Percentiles rank a stretch among this genome's conserved stretches.
Conservation (phyloP, 495 filamentous ascomycete species). For the Xylaria scruposa region DNA sequence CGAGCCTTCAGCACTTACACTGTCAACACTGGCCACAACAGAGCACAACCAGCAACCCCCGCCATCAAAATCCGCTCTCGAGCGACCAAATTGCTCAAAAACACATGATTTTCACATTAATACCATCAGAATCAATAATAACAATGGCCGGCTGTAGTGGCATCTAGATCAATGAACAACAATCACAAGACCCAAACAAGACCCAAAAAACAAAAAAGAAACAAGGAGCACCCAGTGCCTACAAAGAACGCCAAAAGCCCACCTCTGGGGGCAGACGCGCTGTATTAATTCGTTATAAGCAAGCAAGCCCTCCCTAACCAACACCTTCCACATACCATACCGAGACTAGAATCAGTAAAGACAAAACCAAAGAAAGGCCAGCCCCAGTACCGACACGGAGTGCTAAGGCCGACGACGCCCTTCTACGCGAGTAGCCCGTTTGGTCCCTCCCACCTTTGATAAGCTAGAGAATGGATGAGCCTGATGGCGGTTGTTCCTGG, state of each 20-base stretch:
- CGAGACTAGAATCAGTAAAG: conserved; percentile 22
- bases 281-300: conserved; percentile 9
- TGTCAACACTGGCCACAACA: conserved; percentile 14
- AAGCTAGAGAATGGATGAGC: conserved; percentile 55
- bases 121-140: neutral
- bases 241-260: conserved; percentile 13
- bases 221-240: conserved; percentile 13
- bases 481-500: conserved; percentile 51
- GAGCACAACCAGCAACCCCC: neutral
- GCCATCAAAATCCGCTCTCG: neutral
- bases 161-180: conserved; percentile 16
- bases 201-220: conserved; percentile 2
- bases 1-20: conserved; percentile 1
- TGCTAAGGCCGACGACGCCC: conserved; percentile 19
- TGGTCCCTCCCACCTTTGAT: conserved; percentile 3
- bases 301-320: conserved; percentile 19
- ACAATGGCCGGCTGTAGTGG: conserved; percentile 21
- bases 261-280: neutral
- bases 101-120: conserved; percentile 5
- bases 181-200: conserved; percentile 22
- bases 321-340: conserved; percentile 6
- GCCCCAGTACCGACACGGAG: conserved; percentile 7
- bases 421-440: conserved; percentile 9
- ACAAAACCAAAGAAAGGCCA: neutral
- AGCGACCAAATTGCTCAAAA: neutral